A percentile compares a stretch with the other conserved stretches of the same genome.
Conservation (phyloP, 2,329 filamentous ascomycete genomes). For the Paraphoma sp. region DNA sequence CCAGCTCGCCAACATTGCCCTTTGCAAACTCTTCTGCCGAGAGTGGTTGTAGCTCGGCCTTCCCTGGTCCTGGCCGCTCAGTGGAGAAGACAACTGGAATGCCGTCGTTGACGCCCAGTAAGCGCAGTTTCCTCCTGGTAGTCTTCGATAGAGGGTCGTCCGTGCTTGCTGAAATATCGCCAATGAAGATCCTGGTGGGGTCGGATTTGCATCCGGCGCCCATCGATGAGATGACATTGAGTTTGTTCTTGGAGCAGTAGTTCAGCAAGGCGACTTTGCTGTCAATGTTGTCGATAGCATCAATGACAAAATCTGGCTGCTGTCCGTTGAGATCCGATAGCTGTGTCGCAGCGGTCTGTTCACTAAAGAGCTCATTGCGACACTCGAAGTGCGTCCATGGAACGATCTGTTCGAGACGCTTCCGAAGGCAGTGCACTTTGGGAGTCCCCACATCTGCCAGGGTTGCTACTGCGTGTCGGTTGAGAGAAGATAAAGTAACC, state of each 20-base stretch:
- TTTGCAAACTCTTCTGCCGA: constrained; percentile 87
- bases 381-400: constrained; percentile 94
- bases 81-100: constrained; percentile 93
- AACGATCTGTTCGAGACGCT: constrained; percentile 81
- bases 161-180: constrained; percentile 85
- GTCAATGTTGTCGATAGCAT: constrained; percentile 98
- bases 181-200: constrained; percentile 83
- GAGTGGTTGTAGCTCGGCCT: constrained; percentile 86
- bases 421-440: constrained; percentile 85
- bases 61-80: constrained; percentile 87
- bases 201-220: constrained; percentile 93
- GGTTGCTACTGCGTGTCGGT: constrained; percentile 94
- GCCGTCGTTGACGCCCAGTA: constrained; percentile 77
- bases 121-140: constrained; percentile 79
- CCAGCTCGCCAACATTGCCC: constrained; percentile 83
- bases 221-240: constrained; percentile 93
- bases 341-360: constrained; percentile 68
- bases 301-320: constrained; percentile 86
- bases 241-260: constrained; percentile 79
- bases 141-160: constrained; percentile 89
- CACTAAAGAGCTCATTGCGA: constrained; percentile 81
- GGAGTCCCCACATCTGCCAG: constrained; percentile 90
- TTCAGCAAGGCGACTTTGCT: constrained; percentile 91
- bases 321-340: constrained; percentile 71
- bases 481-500: constrained; percentile 91